Evolutionary conservation across 2,329 filamentous ascomycete genomes (phyloP), one percentile per base, ranked within the genome.

Genomic region (Dothistroma pini): DNA sequence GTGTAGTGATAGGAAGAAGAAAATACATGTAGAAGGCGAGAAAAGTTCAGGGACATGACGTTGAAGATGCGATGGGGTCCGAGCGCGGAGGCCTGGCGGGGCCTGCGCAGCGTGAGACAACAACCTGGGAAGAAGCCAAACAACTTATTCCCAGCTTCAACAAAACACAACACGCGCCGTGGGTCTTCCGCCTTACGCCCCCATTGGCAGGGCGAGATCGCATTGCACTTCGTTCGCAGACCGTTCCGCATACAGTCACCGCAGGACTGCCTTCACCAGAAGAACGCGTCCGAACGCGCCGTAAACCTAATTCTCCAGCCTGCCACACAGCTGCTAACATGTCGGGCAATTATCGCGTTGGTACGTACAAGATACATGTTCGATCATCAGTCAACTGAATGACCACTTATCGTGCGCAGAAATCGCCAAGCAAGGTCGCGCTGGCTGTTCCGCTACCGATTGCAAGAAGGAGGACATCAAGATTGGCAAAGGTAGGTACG

Each of bases 391-490:
- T 25, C 48, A 49, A 32, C 21, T 11, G 5, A 55, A 5, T 16
- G 21, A 11, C 25, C 14, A 21, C 19, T 34, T 49, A 44, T 49
- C 52, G 9, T 21, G 29, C 44, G 25, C 64, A 96, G 92, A 96
- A 75, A 68, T 88, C 34, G 84, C 89, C n/a, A 77, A 81, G 51
- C 89, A 83, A 72, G 84, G 82, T 69, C 89, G 92, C 61, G 90
- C 93, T 57, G 84, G 79, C 55, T 97, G 93, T 79, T 83, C 87
- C 64, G 87, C 87, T 72, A 81, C 79, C 5, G 81, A 86, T 64
- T 97, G 93, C 82, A 92, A 92, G 75, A 82, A 89, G 2, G 78
- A 77, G 1, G 79, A 72, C 1, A 72, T 82, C 70, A 96, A 96
- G 77, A 91, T 96, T 71, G 67, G 71, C 29, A 96, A 96, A 78